A percentile compares a stretch with the other conserved stretches of the same genome.
Evolutionary conservation across 225 moss, liverwort and hornwort genomes (phyloP).

Genomic region (Sphagnum contortum): DNA sequence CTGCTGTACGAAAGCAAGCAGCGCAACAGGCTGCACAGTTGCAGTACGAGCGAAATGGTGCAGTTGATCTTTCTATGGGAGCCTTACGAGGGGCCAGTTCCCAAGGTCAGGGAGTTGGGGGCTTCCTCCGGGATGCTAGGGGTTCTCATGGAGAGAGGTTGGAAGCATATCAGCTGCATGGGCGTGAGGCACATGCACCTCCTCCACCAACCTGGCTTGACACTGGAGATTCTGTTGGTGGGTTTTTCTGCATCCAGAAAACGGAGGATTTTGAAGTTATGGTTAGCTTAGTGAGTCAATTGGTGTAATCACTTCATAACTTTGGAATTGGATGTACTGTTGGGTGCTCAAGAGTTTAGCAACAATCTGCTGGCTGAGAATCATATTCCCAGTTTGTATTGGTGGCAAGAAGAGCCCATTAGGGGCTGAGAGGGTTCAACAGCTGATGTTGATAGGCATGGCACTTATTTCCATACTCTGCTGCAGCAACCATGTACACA

Average conservation of each 20-base stretch:
- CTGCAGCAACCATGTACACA: slow-evolving; percentile 48
- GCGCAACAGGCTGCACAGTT: slow-evolving; percentile 42
- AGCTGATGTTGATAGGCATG: too few species aligned
- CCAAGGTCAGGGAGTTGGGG: slow-evolving; percentile 23
- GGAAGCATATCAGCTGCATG: slow-evolving; percentile 30
- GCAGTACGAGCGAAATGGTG: slow-evolving; percentile 39
- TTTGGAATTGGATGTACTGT: too few species aligned
- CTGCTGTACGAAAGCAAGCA: slow-evolving; percentile 49
- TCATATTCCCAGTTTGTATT: too few species aligned
- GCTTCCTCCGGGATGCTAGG: slow-evolving; percentile 20
- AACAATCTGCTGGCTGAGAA: too few species aligned
- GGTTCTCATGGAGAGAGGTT: slow-evolving; percentile 19
- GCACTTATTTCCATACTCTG: not conserved
- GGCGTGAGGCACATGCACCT: slow-evolving; percentile 24
- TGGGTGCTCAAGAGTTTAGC: too few species aligned
- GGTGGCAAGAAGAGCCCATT: too few species aligned
- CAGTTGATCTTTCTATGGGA: slow-evolving; percentile 23
- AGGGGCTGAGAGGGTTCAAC: too few species aligned
- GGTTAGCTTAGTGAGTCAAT: too few species aligned
- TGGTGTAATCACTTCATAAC: too few species aligned
- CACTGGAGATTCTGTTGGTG: slow-evolving; percentile 49
- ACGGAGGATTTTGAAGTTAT: too few species aligned
- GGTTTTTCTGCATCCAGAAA: not conserved
- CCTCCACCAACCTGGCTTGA: slow-evolving; percentile 37
- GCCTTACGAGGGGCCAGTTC: slow-evolving; percentile 14